Base-by-base conservation (phyloP, 1,284 basidiomycete species). In the Earliella scabrosa region DNA sequence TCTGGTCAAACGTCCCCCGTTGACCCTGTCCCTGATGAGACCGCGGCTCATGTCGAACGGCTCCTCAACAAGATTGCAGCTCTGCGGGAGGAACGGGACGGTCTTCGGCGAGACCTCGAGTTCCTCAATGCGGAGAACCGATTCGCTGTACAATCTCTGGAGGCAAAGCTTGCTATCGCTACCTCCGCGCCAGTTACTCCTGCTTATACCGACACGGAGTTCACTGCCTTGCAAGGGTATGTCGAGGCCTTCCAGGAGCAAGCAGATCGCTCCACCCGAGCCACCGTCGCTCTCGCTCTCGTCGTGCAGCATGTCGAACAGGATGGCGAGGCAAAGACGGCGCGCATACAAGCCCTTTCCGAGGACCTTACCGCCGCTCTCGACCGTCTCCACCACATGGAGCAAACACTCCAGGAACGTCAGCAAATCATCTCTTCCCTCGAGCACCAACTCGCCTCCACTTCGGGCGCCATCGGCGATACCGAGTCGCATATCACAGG, bases 121-220 rank as follows among this genome's bases (percentile, higher is more conserved):
- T 94, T 92, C 72, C 73, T 87, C 40, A 80, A 87, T 61, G 77
- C 80, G n/a, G 92, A 94, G 70, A 81, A 83, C 27, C 82, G 77
- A 56, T 90, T 92, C 65, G 77, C 83, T 3, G 77, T 86, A 8
- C 79, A 88, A 56, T 81, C 84, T 1, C 73, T 89, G 40, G 79
- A 87, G 63, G 75, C 75, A 13, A 78, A 83, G 57, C 69, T 82
- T 14, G 64, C 70, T 13, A 66, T 56, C 5, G 52, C 55, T 13
- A 59, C 59, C 14, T 61, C 61, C 18, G 36, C 54, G 7, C 52
- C 63, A 2, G 47, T 57, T 10, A 55, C 63, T 5, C 47, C 58
- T 0, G 49, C 56, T 5, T 44, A 43, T 29, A 50, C 59, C 20
- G 31, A 43, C 47, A 54, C 61, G 14, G 60, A 60, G 34, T 24